Evolutionary conservation across 495 filamentous ascomycete genomes (phyloP), one percentile per base, ranked within the genome.

Genomic region (Lasiosphaeria miniovina): DNA sequence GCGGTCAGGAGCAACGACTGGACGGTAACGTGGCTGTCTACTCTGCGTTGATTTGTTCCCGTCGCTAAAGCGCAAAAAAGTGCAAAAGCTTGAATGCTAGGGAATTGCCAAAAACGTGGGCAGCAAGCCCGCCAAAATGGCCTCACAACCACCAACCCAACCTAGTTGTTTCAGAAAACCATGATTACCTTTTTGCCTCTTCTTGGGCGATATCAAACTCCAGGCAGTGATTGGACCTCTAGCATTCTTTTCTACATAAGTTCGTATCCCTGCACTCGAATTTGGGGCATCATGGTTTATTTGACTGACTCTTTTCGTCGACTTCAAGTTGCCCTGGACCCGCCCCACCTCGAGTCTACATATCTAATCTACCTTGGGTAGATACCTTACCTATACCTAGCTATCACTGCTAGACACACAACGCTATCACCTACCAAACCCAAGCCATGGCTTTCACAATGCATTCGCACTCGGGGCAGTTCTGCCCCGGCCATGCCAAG

Each of bases 401-500:
- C 7, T 2, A 9, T 32, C 17, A 60, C 31, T 3, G n/a, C 36
- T 17, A 4, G 24, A 54, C 31, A 49, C 17, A 52, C 36, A 17
- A 36, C 36, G n/a, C 7, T 2, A 0, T 46, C 43, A 11, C 12
- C 12, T 5, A n/a, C 15, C 43, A 4, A 41, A 41, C 15, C 24
- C 51, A 34, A n/a, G 67, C 52, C 49, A 98, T 98, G 94, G 92
- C 94, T 9, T 96, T 94, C 79, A 92, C 94, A n/a, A 94, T 97
- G 76, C 95, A 98, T 75, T 94, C 90, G 71, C 94, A 98, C 79
- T 97, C 93, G 51, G 95, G 94, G 53, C 90, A 98, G 74, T 98
- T 98, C 82, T 98, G 95, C 77, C 86, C 84, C 9, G 82, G 87
- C 65, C 94, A 98, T 77, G 94, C 93, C 31, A 82, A 86, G 68